Base-by-base conservation (phyloP, 1,284 basidiomycete species). In the Puccinia coronata region DNA sequence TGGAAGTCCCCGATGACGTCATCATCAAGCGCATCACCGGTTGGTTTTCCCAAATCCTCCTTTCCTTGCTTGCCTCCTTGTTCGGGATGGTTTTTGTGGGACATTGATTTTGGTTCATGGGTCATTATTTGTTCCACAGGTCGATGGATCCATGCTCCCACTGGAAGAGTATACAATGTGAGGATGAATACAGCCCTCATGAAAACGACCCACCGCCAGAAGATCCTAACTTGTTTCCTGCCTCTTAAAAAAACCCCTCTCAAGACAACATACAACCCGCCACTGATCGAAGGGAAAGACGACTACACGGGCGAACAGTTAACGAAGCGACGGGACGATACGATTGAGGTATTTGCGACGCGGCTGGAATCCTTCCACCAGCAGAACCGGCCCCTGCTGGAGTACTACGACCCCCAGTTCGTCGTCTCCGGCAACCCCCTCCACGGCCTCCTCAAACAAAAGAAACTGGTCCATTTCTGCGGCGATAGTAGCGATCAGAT, bases 221-320 rank as follows among this genome's bases (percentile, higher is more conserved):
- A 67, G 31, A 5, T 41, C n/a, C 14, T 12, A 43, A 43, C 53
- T 74, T 51, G 25, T 23, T 39, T 74, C 25, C 20, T 5, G 0
- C n/a, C 8, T 57, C 9, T 34, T 3, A 34, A 31, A 34, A 34
- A 59, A 59, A 47, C 1, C 43, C 43, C 12, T 14, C 12, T 8
- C 34, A 39, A 86, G 75, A 83, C 85, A 43, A 83, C 82, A 20
- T 86, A 84, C 87, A 98, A 96, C 87, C 92, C 91, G 31, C 97
- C 97, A 23, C 92, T 92, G 84, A 90, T 92, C 0, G 88, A 91
- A 2, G 96, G 96, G 4, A 89, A 90, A 82, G 97, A 98, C 88
- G 96, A 99, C 86, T 88, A 92, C 82, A 98, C 96, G 0, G 96
- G 95, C 36, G 95, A 99, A 86, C 90, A 92, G 6, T 89, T 99